Conservation (phyloP, 2,329 filamentous ascomycete genomes). For the Epichloe gansuensis region DNA sequence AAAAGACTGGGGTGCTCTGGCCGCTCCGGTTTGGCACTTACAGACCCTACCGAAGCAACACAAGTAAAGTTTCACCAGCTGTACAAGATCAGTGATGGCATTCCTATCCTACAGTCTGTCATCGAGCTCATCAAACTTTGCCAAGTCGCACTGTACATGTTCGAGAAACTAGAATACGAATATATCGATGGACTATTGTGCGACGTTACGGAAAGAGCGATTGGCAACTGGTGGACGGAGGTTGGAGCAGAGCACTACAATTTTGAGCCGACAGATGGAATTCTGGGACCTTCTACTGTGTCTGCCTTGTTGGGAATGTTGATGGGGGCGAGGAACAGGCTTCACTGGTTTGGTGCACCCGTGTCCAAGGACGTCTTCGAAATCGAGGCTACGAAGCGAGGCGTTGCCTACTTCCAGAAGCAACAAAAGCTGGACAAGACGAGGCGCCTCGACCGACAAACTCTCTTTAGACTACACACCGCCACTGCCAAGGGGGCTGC, state of each 20-base stretch:
- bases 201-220: conserved; percentile 79
- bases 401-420: conserved; percentile 82
- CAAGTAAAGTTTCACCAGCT: conserved; percentile 85
- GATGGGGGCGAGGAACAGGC: conserved; percentile 77
- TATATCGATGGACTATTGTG: conserved; percentile 89
- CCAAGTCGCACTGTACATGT: conserved; percentile 77
- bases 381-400: conserved; percentile 65
- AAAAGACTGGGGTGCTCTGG: conserved; percentile 90
- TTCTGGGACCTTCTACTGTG: conserved; percentile 83
- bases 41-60: conserved; percentile 65
- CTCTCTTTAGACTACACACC: conserved; percentile 65
- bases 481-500: conserved; percentile 83
- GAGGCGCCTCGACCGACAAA: conserved; percentile 69
- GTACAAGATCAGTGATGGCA: conserved; percentile 75
- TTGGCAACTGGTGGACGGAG: conserved; percentile 93
- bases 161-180: conserved; percentile 73
- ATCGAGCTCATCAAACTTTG: conserved; percentile 84
- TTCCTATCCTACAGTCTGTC: conserved; percentile 65
- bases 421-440: conserved; percentile 68
- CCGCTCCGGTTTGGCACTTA: conserved; percentile 69
- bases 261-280: conserved; percentile 82
- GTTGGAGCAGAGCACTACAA: conserved; percentile 88
- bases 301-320: conserved; percentile 76
- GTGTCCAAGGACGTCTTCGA: conserved; percentile 90
- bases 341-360: conserved; percentile 73